Base-by-base conservation (phyloP, 257 asterid species). In the Ligustrum vulgare region DNA sequence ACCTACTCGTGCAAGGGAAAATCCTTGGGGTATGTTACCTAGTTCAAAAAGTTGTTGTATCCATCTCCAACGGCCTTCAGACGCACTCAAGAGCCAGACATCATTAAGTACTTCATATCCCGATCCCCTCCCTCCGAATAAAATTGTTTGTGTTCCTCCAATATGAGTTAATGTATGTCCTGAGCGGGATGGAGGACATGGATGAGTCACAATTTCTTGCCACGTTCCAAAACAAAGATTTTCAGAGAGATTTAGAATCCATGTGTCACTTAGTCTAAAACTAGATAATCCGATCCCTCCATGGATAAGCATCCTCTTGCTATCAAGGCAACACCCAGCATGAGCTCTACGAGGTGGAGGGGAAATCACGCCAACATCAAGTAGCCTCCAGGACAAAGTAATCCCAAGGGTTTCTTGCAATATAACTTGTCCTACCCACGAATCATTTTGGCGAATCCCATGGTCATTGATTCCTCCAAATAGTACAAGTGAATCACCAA, bases 321-420 rank as follows among this genome's bases (percentile, higher is more conserved):
- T 78, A 18, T 84, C 91, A 5, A 92, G 72, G 85, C 83, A 81
- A 73, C 98, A 90, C 60, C 90, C 97, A 3, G 98, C 96, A 62
- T 94, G 98, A 67, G 98, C 98, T 0, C 98, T 98, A 10, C 98
- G 86, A 0, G 98, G 94, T 5, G 91, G 90, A 35, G 98, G 95
- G 10, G 78, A 84, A 23, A 72, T 56, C 5, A 87, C 37, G 32
- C 87, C 90, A 0, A 89, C 83, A 20, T 89, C 89, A 32, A 94
- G 93, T 32, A 87, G 89, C 71, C 84, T 74, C 98, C 98, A 94
- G 20, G 96, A 86, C 76, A 94, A 74, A 10, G 94, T 80, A 47
- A 84, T 62, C 20, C 83, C 86, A 6, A 68, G 77, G 16, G 81
- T 78, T 72, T 85, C 89, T 1, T 87, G 86, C 45, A 79, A 23